These are phyloP conservation scores for Gossypium schwendimanii DNA, from an alignment of 441 rosid genomes.

Conservation along the genomic window DNA sequence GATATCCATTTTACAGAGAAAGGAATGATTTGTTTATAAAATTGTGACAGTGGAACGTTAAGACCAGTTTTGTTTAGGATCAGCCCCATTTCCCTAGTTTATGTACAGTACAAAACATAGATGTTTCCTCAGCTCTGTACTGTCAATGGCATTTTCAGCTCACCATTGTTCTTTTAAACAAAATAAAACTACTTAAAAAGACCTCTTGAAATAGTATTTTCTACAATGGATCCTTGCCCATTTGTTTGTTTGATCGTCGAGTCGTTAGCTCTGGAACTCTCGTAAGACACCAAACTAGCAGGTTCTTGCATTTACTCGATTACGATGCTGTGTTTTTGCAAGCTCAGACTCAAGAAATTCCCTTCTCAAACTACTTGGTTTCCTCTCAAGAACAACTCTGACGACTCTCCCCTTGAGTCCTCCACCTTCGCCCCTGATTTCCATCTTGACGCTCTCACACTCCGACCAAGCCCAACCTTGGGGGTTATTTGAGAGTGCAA, in stretches of 20 bases:
- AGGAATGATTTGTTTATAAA: no score
- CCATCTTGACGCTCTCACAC: constrained; percentile 51
- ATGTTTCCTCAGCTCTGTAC: constrained; percentile 22
- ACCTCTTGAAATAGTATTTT: not conserved
- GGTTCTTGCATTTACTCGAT: constrained; percentile 66
- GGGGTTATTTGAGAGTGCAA: no score
- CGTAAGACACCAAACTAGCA: constrained; percentile 48
- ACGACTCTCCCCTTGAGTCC: constrained; percentile 42
- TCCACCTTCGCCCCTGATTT: constrained; percentile 50
- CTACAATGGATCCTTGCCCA: constrained; percentile 74
- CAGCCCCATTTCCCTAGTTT: not conserved
- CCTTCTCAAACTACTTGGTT: constrained; percentile 65
- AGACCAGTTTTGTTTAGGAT: not conserved
- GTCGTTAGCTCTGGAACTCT: constrained; percentile 65
- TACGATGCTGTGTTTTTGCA: constrained; percentile 67
- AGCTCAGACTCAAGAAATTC: constrained; percentile 50
- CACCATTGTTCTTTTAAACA: not conserved
- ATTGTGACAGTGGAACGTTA: constrained; percentile 8
- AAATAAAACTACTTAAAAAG: not conserved
- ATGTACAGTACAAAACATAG: constrained; percentile 1
- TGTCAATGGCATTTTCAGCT: not conserved
- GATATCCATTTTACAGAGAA: no score
- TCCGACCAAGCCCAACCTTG: constrained; percentile 18
- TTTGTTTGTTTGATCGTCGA: constrained; percentile 66
- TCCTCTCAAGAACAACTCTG: constrained; percentile 38